Evolutionary conservation across 371 early-diverging fungal species (phyloP).

Genomic region (Basidiobolus meristosporus): DNA sequence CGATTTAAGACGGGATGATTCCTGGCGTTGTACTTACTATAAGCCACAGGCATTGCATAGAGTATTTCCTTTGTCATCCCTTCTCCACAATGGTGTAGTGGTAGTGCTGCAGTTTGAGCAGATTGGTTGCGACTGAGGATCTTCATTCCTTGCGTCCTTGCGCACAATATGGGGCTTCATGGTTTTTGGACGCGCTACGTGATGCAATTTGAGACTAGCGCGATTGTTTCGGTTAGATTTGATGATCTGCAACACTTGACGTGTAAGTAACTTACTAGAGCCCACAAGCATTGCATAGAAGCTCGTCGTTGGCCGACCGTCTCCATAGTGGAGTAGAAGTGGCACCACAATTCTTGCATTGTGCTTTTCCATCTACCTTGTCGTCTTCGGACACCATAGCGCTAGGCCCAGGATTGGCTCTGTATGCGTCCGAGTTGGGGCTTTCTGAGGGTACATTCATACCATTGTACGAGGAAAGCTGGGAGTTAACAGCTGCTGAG

Average conservation of each 20-base stretch:
- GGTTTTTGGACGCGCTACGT: slow-evolving; percentile 6
- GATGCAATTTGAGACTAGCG: slow-evolving; percentile 5
- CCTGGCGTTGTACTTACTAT: slow-evolving; percentile 31
- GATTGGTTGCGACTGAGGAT: too few species aligned
- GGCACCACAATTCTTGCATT: slow-evolving; percentile 87
- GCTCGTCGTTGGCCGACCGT: slow-evolving; percentile 46
- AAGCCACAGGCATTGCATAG: slow-evolving; percentile 97
- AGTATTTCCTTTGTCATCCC: slow-evolving; percentile 56
- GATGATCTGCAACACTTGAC: too few species aligned
- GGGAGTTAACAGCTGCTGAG: too few species aligned
- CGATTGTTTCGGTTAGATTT: too few species aligned
- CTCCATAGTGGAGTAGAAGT: slow-evolving; percentile 94
- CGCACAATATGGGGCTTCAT: slow-evolving; percentile 5
- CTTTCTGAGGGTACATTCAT: too few species aligned
- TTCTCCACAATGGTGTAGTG: slow-evolving; percentile 90
- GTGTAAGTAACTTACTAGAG: slow-evolving; percentile 13
- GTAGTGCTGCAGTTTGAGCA: slow-evolving; percentile 83
- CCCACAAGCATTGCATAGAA: slow-evolving; percentile 44
- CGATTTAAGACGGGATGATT: background rate
- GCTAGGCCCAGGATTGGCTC: too few species aligned
- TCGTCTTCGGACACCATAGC: too few species aligned
- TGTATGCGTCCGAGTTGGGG: too few species aligned
- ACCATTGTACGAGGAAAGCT: too few species aligned
- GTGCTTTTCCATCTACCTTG: too few species aligned
- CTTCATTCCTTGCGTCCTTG: too few species aligned